These are phyloP conservation scores for Camellia oleifera DNA, from an alignment of 179 eudicot species.

Conservation along the genomic window DNA sequence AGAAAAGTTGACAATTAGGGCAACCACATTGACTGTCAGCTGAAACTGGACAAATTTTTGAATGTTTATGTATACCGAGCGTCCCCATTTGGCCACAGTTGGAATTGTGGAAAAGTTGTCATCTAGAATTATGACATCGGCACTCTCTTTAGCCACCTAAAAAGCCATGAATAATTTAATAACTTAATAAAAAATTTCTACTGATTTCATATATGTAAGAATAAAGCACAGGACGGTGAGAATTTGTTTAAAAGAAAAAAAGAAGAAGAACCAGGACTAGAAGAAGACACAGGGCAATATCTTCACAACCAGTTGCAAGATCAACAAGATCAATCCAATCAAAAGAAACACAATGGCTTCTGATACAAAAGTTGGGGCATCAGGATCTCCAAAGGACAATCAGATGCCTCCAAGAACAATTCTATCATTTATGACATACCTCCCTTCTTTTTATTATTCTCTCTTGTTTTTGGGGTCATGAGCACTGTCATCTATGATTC, in stretches of 20 bases:
- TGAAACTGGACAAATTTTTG: constrained; percentile 77
- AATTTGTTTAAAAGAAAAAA: neutral
- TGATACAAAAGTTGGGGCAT: neutral
- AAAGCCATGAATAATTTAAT: neutral
- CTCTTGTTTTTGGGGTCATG: neutral
- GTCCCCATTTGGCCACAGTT: constrained; percentile 68
- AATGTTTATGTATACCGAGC: constrained; percentile 67
- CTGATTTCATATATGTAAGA: neutral
- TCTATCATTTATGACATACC: neutral
- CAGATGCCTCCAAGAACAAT: neutral
- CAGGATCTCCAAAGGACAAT: neutral
- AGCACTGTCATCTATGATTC: neutral
- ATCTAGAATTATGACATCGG: constrained; percentile 57
- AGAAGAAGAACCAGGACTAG: neutral
- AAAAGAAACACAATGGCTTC: neutral
- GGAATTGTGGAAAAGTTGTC: constrained; percentile 61
- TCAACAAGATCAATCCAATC: neutral
- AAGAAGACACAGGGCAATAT: neutral
- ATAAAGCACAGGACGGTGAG: neutral
- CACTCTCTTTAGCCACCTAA: constrained; percentile 75
- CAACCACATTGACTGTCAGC: constrained; percentile 66
- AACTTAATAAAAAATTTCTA: neutral
- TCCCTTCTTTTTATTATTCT: neutral
- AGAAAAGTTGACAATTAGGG: constrained; percentile 57
- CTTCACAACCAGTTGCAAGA: neutral